Percentiles rank a stretch among this genome's conserved stretches.
phyloP scores from a whole-genome alignment of 371 early-diverging fungal species.

The Phascolomyces articulosus region DNA sequence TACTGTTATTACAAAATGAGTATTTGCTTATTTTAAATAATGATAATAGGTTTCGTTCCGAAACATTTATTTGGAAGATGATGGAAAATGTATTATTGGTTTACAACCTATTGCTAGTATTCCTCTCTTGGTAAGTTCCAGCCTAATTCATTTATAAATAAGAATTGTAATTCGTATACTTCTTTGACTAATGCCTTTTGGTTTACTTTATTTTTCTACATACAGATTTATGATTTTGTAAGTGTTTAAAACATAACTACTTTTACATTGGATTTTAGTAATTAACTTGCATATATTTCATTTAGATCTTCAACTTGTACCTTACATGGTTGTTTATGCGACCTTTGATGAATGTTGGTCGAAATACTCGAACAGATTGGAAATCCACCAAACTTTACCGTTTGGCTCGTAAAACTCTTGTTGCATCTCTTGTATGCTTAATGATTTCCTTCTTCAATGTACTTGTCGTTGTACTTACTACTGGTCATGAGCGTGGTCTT shows the following conservation, averaged over 20 bases:
- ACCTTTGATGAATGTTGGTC: conserved; percentile 40
- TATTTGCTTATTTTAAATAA: too few species aligned
- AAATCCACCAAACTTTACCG: conserved; percentile 41
- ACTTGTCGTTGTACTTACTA: conserved; percentile 43
- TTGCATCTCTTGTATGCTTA: conserved; percentile 52
- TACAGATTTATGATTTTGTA: conserved; percentile 44
- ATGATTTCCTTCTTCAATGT: conserved; percentile 54
- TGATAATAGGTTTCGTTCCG: conserved; percentile 21
- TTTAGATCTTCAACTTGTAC: conserved; percentile 45
- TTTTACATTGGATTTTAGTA: background rate
- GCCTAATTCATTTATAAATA: too few species aligned
- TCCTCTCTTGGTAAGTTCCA: conserved; percentile 37
- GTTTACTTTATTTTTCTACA: background rate
- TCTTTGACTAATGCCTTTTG: background rate
- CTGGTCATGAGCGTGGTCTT: conserved; percentile 55
- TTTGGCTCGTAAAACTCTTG: conserved; percentile 51
- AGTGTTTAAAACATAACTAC: conserved; percentile 7
- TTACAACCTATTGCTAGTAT: conserved; percentile 53
- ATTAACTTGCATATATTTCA: background rate
- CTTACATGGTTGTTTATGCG: conserved; percentile 54
- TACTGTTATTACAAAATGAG: too few species aligned
- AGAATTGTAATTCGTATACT: too few species aligned
- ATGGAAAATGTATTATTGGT: conserved; percentile 55
- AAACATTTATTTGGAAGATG: conserved; percentile 41
- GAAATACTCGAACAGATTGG: conserved; percentile 45